Evolutionary conservation across 805 yeast species (phyloP).

Genomic region (Groenewaldozyma salmanticensis): DNA sequence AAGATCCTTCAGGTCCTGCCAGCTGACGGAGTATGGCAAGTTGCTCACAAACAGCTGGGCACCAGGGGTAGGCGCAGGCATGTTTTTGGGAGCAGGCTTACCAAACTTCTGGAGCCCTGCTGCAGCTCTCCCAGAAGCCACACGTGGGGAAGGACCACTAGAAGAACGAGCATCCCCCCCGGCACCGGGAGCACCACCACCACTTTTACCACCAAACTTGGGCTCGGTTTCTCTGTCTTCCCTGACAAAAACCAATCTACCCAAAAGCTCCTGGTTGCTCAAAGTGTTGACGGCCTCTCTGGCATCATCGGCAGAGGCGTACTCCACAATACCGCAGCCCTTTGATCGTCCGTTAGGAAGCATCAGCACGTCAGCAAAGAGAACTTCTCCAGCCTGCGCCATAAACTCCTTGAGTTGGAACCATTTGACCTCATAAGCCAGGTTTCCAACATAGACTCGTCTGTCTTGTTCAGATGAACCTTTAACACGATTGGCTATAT

Average conservation of each 20-base stretch:
- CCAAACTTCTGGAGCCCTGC: conserved; percentile 16
- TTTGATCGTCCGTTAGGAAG: conserved; percentile 65
- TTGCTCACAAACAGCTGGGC: conserved; percentile 64
- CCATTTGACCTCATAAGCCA: conserved; percentile 32
- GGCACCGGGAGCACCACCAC: conserved; percentile 14
- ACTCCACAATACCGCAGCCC: conserved; percentile 63
- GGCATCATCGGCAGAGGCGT: conserved; percentile 53
- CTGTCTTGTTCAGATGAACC: conserved; percentile 26
- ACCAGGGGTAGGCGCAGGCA: conserved; percentile 29
- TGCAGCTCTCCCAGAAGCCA: conserved; percentile 15
- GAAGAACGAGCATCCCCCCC: conserved; percentile 15
- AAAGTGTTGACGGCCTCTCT: conserved; percentile 58
- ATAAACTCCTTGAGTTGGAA: conserved; percentile 30
- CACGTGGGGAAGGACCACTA: conserved; percentile 15
- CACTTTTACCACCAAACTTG: conserved; percentile 18
- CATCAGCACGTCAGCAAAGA: conserved; percentile 75
- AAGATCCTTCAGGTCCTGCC: conserved; percentile 81
- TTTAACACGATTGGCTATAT: not conserved
- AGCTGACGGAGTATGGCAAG: conserved; percentile 68
- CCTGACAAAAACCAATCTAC: conserved; percentile 79
- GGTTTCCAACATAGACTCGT: conserved; percentile 35
- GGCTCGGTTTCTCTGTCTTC: conserved; percentile 49
- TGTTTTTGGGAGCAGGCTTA: conserved; percentile 5
- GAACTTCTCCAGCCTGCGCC: conserved; percentile 47
- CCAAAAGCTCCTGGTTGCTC: conserved; percentile 55